phyloP scores from a whole-genome alignment of 2,329 filamentous ascomycete genomes.

The Fusarium pseudoanthophilum region DNA sequence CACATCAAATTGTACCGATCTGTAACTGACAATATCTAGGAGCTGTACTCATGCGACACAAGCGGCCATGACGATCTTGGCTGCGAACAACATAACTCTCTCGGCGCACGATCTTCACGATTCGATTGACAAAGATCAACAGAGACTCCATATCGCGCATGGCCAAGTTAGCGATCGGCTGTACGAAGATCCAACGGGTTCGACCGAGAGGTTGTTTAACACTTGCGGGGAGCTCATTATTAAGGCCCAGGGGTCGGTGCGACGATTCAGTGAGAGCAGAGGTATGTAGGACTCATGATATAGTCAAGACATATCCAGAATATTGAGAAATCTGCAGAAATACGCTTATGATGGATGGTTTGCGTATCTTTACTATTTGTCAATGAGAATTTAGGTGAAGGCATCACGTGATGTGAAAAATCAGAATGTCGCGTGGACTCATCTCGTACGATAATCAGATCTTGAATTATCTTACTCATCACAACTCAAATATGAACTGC shows the following conservation, averaged over 20 bases:
- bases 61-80: not conserved
- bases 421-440: not conserved
- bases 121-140: not conserved
- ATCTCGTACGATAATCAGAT: not conserved
- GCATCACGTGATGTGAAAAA: slow-evolving; percentile 13
- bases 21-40: accelerated
- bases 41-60: not conserved
- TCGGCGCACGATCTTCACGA: accelerated
- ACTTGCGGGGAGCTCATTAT: not conserved
- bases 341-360: not conserved
- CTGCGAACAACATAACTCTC: not conserved
- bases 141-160: not conserved
- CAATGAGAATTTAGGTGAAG: accelerated
- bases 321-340: not conserved
- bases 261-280: accelerated
- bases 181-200: accelerated
- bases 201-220: not conserved
- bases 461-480: not conserved
- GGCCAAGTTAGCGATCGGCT: not conserved
- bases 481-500: not conserved
- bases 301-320: accelerated
- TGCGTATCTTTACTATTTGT: accelerated
- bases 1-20: accelerated
- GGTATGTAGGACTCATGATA: accelerated
- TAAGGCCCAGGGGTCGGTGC: not conserved